Evolutionary conservation across 1,139 yeast species (phyloP), one percentile per base, ranked within the genome.

Genomic region (Taiozyma sp.): DNA sequence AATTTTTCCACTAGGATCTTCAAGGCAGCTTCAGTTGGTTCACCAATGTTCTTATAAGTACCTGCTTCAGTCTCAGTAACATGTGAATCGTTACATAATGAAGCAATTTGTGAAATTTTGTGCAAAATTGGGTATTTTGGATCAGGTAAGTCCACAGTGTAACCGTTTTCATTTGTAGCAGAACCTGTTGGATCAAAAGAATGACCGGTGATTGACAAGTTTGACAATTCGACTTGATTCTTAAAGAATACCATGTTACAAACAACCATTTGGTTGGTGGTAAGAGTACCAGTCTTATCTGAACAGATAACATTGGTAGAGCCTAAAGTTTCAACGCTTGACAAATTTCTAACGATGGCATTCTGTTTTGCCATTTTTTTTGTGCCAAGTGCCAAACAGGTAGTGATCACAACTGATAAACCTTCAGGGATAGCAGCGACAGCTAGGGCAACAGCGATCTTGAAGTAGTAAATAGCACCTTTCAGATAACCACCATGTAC

Each of bases 301-400:
- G 91, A 85, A 65, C 95, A 86, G 58, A 86, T 85, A 60, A 85
- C 88, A 62, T 84, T 82, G 45, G 86, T 85, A 26, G 90, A 86
- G n/a, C 95, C 95, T 46, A 86, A 73, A 19, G 90, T 89, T 65
- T 86, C 95, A 44, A 87, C 75, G 5, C 93, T 84, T 60, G 87
- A 90, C 48, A 87, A 74, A 58, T 81, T 85, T 63, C 95, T 76
- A 21, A 87, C 91, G 68, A 87, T 83, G 21, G 87, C 95, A 61
- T 85, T 75, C 59, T 84, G 78, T 47, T 71, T 68, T 28, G 84
- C 87, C 95, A 87, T 87, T 34, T 81, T 86, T 59, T 83, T 85
- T 35, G 95, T 86, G 13, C 95, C 95, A 50, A 86, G 81, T 3
- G 95, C 93, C 87, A 87, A 83, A 22, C 93, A 85, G 53, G 87